Base-by-base conservation (phyloP, 2,329 filamentous ascomycete genomes). In the Cytospora paraplurivora region DNA sequence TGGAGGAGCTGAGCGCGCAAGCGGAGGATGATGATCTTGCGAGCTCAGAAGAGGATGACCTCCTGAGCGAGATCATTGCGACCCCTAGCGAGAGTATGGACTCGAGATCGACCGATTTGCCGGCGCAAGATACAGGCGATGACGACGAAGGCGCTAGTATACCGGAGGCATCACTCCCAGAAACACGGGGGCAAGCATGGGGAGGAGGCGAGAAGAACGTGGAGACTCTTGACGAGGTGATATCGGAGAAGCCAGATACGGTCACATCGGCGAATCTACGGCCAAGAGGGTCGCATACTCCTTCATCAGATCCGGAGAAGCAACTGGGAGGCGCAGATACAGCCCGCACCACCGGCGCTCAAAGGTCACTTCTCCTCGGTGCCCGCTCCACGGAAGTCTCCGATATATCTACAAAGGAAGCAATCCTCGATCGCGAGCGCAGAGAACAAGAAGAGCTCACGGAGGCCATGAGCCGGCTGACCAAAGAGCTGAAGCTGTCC, bases 401-500 rank as follows among this genome's bases (percentile, higher is more conserved):
- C 12, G 69, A 76, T 7, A 71, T 76, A 1, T 79, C 84, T 11
- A 83, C 84, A 17, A 82, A 86, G 1, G 92, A 96, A 77, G 83
- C 87, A 0, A 83, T 93, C 37, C 84, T 97, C 51, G 86, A 91
- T 69, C 84, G 90, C 71, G 87, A 96, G 72, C 89, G 91, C 59
- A 81, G 81, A 60, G 92, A 97, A 77, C 93, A 97, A 76, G 92
- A 97, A 74, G 80, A 84, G 38, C 83, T 98, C 3, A 94, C 93
- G 0, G 82, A 85, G 44, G 93, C 91, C 8, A 88, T 98, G n/a
- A 81, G 97, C 27, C 79, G 84, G 52, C 90, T 97, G 78, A 93
- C 94, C 1, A 80, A 84, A 27, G 85, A 90, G 56, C 84, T 97
- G 47, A 96, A 96, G 74, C 78, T 85, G 55, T 91, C 88, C 44